phyloP scores from a whole-genome alignment of 305 asterid genomes.

The Withania somnifera region DNA sequence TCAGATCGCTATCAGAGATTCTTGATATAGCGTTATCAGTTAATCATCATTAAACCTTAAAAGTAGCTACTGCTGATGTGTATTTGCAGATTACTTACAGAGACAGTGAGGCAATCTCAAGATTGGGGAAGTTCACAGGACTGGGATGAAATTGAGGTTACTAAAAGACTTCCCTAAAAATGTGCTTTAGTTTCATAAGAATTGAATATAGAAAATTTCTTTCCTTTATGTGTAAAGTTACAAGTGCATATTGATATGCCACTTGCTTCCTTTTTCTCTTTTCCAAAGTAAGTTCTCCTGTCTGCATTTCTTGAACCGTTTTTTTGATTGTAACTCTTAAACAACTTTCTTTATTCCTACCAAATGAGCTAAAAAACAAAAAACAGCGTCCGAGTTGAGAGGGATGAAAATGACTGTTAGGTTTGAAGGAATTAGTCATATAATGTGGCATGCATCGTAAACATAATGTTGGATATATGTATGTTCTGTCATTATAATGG shows the following conservation, averaged over 20 bases:
- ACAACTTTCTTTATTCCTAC: background rate
- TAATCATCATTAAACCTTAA: background rate
- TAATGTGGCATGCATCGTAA: background rate
- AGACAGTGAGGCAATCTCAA: slow-evolving; percentile 66
- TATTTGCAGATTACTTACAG: slow-evolving; percentile 60
- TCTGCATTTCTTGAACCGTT: background rate
- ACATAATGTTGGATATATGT: background rate
- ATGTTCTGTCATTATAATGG: background rate
- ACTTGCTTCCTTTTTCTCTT: background rate
- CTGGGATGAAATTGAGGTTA: slow-evolving; percentile 84
- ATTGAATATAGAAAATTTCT: background rate
- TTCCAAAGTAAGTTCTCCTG: background rate
- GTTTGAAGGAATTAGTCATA: background rate
- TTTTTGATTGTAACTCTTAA: background rate
- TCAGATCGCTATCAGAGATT: background rate
- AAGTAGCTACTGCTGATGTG: slow-evolving; percentile 1
- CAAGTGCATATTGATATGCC: background rate
- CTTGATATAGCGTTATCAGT: background rate
- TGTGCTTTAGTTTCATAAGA: background rate
- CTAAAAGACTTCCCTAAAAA: background rate
- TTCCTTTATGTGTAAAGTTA: background rate
- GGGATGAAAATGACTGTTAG: background rate
- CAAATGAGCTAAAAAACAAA: background rate
- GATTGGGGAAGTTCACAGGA: slow-evolving; percentile 53
- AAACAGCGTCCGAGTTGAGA: background rate